phyloP scores from a whole-genome alignment of 148 eudicot species.

The Suaeda aralocaspica region DNA sequence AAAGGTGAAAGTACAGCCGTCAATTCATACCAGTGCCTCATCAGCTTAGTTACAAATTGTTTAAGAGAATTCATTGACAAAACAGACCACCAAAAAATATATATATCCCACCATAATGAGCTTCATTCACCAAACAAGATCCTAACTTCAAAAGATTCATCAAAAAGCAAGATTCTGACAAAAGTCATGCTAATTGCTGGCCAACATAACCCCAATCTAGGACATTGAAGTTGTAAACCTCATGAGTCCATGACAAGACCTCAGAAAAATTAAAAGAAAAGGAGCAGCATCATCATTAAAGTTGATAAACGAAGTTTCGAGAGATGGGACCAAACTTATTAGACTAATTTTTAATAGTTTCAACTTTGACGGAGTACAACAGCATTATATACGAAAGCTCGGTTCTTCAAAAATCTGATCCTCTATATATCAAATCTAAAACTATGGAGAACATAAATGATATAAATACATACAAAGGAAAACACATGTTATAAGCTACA shows the following conservation, averaged over 20 bases:
- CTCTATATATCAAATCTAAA: not conserved
- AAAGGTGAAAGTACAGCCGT: not conserved
- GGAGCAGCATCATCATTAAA: not conserved
- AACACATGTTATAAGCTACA: conserved; percentile 3
- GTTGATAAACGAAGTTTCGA: not conserved
- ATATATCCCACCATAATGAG: not conserved
- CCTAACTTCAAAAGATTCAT: not conserved
- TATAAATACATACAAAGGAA: not conserved
- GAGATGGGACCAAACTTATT: not conserved
- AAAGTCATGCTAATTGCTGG: conserved; percentile 1
- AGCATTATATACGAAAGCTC: not conserved
- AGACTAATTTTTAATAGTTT: not conserved
- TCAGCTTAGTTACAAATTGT: not conserved
- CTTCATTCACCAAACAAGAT: conserved; percentile 1
- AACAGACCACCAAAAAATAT: no score
- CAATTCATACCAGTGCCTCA: not conserved
- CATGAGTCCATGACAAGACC: not conserved
- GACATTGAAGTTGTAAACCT: not conserved
- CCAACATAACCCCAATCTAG: no score
- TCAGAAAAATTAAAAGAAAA: no score
- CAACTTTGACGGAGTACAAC: not conserved
- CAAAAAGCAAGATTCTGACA: not conserved
- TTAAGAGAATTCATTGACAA: no score
- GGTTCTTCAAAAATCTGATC: not conserved
- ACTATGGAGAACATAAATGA: not conserved